Base-by-base conservation (phyloP, 2,329 filamentous ascomycete genomes). In the Sporothrix sp. region DNA sequence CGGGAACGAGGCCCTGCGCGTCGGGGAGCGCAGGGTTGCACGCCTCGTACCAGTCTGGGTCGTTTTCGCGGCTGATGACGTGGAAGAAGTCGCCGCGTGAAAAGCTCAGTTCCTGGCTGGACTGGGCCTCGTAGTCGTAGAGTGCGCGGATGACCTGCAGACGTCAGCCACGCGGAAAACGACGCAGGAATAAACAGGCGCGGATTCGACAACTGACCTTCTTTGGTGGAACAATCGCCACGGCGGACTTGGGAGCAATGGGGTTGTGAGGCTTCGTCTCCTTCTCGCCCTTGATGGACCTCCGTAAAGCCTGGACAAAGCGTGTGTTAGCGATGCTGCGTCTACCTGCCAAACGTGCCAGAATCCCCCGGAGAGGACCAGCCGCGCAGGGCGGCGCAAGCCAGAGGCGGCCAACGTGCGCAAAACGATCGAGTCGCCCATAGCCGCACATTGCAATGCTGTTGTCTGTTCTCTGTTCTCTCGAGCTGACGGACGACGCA, bases 71-170 rank as follows among this genome's bases (percentile, higher is more conserved):
- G 62, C 87, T 88, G 66, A 97, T 91, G 57, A 98, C 93, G 72
- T 97, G 91, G 66, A 98, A 93, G 68, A 97, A 98, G 67, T 98
- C 93, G 63, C 93, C 93, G 65, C 88, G 86, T 58, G 84, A 88
- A 69, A 98, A 98, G 65, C 85, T 84, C 61, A 98, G 75, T 71
- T 95, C 84, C 65, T 91, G 84, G 48, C 71, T 70, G 54, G 81
- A 80, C 62, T 84, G 78, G 53, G 89, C 86, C 62, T 84, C 78
- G 70, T 95, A 95, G 67, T 94, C 87, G 75, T 95, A 95, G 53
- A 96, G 83, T 27, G 93, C 93, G 73, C 91, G 89, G 67, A 98
- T 98, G 54, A 98, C 90, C 90, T 96, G 62, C 52, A n/a, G n/a
- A n/a, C n/a, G n/a, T n/a, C n/a, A n/a, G n/a, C n/a, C n/a, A n/a